A percentile compares a stretch with the other conserved stretches of the same genome.
Conservation (phyloP, 805 yeast genomes). For the Cyberlindnera saturnus region DNA sequence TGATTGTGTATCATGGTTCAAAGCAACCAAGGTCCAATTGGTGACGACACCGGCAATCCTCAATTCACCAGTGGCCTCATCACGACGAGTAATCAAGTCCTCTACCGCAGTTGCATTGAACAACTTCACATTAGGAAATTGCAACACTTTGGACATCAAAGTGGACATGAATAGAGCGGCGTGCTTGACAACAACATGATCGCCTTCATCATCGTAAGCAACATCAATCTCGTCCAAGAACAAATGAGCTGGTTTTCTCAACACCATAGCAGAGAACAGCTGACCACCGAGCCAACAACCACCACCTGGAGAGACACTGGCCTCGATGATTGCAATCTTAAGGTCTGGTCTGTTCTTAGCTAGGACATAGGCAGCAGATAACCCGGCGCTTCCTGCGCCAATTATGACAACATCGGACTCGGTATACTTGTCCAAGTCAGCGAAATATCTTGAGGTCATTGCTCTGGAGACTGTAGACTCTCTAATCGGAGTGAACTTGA, state of each 20-base stretch:
- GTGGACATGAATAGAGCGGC: constrained; percentile 76
- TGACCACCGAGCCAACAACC: constrained; percentile 80
- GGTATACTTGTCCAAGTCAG: constrained; percentile 51
- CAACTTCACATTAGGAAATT: constrained; percentile 72
- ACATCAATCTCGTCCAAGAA: too few species aligned
- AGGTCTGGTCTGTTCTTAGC: constrained; percentile 72
- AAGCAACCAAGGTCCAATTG: constrained; percentile 74
- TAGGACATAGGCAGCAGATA: constrained; percentile 68
- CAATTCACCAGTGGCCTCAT: constrained; percentile 42
- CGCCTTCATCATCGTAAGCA: too few species aligned
- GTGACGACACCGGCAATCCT: constrained; percentile 77
- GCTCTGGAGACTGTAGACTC: constrained; percentile 78
- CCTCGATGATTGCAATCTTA: constrained; percentile 68
- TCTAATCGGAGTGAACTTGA: constrained; percentile 65
- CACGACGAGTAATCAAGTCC: constrained; percentile 68
- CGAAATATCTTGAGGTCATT: constrained; percentile 68
- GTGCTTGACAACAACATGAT: too few species aligned
- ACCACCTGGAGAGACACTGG: constrained; percentile 74
- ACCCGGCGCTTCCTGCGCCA: constrained; percentile 77
- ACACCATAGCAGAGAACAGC: constrained; percentile 44
- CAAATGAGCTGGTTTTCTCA: too few species aligned
- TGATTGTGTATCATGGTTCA: constrained; percentile 70
- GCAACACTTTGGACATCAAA: constrained; percentile 58
- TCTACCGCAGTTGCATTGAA: constrained; percentile 59
- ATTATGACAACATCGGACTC: constrained; percentile 70